These are phyloP conservation scores for Leptomonas pyrrhocoris DNA, from an alignment of 208 protist species.

Conservation along the genomic window DNA sequence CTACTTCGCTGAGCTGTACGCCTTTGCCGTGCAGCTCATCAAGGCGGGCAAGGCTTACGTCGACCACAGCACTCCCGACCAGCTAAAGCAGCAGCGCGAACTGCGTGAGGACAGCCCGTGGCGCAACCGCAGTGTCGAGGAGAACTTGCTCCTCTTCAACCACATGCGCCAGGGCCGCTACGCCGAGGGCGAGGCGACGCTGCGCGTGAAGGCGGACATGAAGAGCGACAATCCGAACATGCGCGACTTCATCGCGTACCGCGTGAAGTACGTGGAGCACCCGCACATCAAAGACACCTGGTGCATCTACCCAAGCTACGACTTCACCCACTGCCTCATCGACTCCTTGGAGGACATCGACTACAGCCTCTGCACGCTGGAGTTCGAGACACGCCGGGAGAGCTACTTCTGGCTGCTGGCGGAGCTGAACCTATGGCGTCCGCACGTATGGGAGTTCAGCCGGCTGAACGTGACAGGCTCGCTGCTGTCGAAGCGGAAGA, in stretches of 20 bases:
- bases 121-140: conserved; percentile 90
- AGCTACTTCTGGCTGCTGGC: conserved; percentile 97
- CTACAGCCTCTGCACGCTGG: conserved; percentile 99
- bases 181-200: conserved; percentile 96
- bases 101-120: conserved; percentile 88
- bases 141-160: conserved; percentile 93
- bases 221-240: conserved; percentile 97
- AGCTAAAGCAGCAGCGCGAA: conserved; percentile 94
- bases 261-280: conserved; percentile 97
- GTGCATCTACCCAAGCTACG: conserved; percentile 99
- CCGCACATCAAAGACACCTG: conserved; percentile 95
- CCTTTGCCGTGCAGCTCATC: conserved; percentile 98
- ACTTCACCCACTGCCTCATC: conserved; percentile 99
- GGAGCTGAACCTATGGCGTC: conserved; percentile 89
- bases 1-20: conserved; percentile 99
- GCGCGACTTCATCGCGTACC: conserved; percentile 99
- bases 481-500: conserved; percentile 98
- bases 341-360: conserved; percentile 99
- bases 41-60: conserved; percentile 98
- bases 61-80: conserved; percentile 95
- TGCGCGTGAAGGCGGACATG: conserved; percentile 99
- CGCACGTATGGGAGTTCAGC: conserved; percentile 98
- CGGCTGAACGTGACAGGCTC: conserved; percentile 97
- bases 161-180: conserved; percentile 95
- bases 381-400: conserved; percentile 98